A percentile compares a stretch with the other conserved stretches of the same genome.
phyloP scores from a whole-genome alignment of 768 basidiomycete genomes.

The Lactifluus hygrophoroides region DNA sequence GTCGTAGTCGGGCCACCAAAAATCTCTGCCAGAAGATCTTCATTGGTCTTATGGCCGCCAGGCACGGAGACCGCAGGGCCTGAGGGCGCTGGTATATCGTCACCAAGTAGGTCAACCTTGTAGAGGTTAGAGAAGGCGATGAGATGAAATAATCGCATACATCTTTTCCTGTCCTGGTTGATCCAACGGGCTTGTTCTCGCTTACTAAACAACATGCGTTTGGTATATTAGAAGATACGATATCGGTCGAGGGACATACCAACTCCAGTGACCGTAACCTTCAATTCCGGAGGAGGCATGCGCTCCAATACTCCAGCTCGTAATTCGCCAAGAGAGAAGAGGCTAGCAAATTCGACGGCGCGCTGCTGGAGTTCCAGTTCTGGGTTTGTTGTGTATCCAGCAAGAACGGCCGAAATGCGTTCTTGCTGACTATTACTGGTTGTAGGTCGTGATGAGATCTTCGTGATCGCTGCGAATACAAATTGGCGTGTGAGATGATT shows the following conservation, averaged over 20 bases:
- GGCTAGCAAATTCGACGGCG: conserved; percentile 85
- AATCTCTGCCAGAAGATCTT: conserved; percentile 88
- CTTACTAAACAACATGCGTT: conserved; percentile 47
- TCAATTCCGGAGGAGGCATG: conserved; percentile 98
- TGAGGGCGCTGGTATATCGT: conserved; percentile 42
- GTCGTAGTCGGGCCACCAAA: conserved; percentile 54
- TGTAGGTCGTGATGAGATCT: conserved; percentile 75
- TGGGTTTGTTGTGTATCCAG: conserved; percentile 76
- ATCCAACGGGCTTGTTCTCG: conserved; percentile 94
- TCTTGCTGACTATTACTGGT: conserved; percentile 62
- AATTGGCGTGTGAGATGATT: conserved; percentile 90
- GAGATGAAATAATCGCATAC: conserved; percentile 28
- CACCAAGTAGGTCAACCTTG: conserved; percentile 72
- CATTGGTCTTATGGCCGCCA: conserved; percentile 48
- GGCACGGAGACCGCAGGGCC: conserved; percentile 36
- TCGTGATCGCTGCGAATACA: conserved; percentile 81
- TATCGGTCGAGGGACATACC: conserved; percentile 39
- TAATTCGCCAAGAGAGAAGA: conserved; percentile 72
- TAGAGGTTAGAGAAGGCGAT: not conserved
- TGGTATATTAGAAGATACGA: not conserved
- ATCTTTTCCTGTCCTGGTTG: conserved; percentile 70
- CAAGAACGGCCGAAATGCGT: conserved; percentile 67
- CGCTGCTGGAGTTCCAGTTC: conserved; percentile 95
- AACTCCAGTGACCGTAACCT: conserved; percentile 91
- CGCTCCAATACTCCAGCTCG: conserved; percentile 84